phyloP scores from a whole-genome alignment of 129 eudicot species.

The Lactuca saligna region DNA sequence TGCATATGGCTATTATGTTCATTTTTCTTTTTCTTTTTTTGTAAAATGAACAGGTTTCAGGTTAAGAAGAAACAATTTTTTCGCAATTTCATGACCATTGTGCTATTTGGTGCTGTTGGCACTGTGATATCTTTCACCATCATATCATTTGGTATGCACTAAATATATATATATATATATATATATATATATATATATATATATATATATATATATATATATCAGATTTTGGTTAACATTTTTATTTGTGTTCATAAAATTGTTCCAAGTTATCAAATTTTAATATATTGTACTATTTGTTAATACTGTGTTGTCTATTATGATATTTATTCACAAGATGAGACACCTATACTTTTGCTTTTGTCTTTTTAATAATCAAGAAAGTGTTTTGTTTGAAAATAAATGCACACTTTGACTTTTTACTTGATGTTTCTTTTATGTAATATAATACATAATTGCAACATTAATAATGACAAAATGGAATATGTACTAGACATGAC shows the following conservation, averaged over 20 bases:
- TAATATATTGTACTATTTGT: neutral
- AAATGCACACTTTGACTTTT: neutral
- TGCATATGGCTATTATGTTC: too few species aligned
- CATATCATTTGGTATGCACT: conserved; percentile 67
- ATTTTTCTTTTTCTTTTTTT: neutral
- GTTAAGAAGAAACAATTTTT: conserved; percentile 94
- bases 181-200: conserved; percentile 20
- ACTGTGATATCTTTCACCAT: conserved; percentile 77
- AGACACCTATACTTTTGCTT: conserved; percentile 7
- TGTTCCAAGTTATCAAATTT: neutral
- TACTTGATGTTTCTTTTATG: neutral
- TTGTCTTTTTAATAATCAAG: neutral
- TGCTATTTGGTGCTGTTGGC: conserved; percentile 92
- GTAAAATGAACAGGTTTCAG: conserved; percentile 69
- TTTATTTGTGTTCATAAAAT: conserved; percentile 3
- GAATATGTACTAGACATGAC: neutral
- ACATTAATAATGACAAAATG: neutral
- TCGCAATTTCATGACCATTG: conserved; percentile 78
- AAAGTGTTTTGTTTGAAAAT: neutral
- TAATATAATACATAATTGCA: neutral
- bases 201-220: neutral
- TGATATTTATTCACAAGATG: neutral
- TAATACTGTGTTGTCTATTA: neutral
- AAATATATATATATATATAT: conserved; percentile 16
- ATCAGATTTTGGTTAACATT: conserved; percentile 8